Conservation (phyloP, 495 filamentous ascomycete genomes). For the Penicillium bovifimosum region DNA sequence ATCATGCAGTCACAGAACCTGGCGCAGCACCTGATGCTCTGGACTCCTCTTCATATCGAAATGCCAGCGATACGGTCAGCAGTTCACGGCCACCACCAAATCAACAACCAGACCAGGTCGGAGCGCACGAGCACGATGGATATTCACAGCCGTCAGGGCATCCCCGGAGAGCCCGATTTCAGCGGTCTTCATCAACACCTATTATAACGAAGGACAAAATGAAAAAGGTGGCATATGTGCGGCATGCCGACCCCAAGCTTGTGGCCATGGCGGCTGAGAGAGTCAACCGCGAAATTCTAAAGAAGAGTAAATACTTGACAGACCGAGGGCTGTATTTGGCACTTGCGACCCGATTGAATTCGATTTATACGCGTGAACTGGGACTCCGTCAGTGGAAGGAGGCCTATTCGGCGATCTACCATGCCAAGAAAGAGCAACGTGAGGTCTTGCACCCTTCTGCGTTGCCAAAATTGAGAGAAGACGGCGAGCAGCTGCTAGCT, state of each 20-base stretch:
- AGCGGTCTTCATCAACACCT: neutral
- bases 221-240: constrained; percentile 3
- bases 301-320: constrained; percentile 16
- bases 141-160: neutral
- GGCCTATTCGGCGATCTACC: constrained; percentile 23
- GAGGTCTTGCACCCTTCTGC: constrained; percentile 11
- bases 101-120: neutral
- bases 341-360: constrained; percentile 14
- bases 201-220: constrained; percentile 5
- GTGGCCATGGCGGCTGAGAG: constrained; percentile 9
- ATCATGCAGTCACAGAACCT: constrained; percentile 2
- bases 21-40: neutral
- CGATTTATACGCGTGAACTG: constrained; percentile 20
- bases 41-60: neutral
- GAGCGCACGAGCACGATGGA: neutral
- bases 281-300: constrained; percentile 15
- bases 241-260: constrained; percentile 8
- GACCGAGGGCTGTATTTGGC: constrained; percentile 14
- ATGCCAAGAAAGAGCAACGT: constrained; percentile 18
- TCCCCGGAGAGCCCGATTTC: neutral
- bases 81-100: neutral
- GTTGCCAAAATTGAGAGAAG: constrained; percentile 10
- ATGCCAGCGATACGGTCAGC: neutral
- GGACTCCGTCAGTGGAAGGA: constrained; percentile 22
- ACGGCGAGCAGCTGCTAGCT: constrained; percentile 20